phyloP scores from a whole-genome alignment of 1,284 basidiomycete species.

The Thecaphora thlaspeos region DNA sequence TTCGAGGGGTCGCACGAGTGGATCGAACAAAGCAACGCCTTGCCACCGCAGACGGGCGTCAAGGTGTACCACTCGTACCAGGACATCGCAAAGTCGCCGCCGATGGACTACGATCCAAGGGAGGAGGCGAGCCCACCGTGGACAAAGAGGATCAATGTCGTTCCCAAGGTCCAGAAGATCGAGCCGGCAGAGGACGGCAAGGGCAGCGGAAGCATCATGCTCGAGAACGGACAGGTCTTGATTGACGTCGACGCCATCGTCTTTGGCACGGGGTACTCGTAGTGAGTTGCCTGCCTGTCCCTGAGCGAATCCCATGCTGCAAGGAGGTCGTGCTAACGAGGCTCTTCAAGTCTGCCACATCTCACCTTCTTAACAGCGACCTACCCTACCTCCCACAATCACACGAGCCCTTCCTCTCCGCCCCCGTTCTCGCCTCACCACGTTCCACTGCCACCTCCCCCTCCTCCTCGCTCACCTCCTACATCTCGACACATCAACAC shows the following conservation, averaged over 20 bases:
- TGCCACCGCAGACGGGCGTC: background rate
- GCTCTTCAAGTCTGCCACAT: background rate
- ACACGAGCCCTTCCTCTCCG: constrained; percentile 12
- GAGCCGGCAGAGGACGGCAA: background rate
- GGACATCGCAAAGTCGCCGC: constrained; percentile 35
- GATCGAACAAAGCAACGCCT: constrained; percentile 1
- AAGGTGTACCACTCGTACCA: constrained; percentile 40
- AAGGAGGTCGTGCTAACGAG: too few species aligned
- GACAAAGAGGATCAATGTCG: constrained; percentile 43
- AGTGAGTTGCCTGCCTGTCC: constrained; percentile 4
- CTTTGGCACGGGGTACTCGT: constrained; percentile 55
- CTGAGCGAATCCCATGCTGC: too few species aligned
- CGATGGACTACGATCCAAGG: constrained; percentile 50
- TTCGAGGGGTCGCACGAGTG: constrained; percentile 13
- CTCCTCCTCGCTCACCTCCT: background rate
- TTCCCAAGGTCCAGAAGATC: constrained; percentile 31
- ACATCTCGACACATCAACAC: background rate
- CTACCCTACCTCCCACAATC: constrained; percentile 34
- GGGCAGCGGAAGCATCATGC: constrained; percentile 9
- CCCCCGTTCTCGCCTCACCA: constrained; percentile 20
- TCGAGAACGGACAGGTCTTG: constrained; percentile 16
- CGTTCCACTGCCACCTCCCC: background rate
- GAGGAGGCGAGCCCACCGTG: constrained; percentile 36
- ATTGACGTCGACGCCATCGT: constrained; percentile 46
- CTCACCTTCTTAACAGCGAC: constrained; percentile 5